Evolutionary conservation across 352 stramenopile species (phyloP).

Genomic region (Globisporangium canariense): DNA sequence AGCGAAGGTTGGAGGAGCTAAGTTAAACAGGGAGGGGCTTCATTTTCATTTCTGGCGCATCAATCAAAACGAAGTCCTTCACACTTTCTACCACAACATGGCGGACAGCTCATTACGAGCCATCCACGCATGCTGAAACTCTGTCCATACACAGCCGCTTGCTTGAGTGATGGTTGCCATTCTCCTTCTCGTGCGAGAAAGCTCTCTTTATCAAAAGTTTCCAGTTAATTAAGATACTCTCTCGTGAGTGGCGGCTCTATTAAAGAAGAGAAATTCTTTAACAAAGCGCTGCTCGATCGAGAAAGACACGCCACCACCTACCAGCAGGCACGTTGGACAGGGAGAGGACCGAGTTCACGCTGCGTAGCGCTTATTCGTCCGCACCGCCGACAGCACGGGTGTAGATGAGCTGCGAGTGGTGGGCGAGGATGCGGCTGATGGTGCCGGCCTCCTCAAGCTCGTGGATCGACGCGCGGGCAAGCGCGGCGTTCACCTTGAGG

Average conservation of each 20-base stretch:
- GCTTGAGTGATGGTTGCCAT: neutral
- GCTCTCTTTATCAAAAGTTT: conserved; percentile 7
- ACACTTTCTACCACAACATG: conserved; percentile 17
- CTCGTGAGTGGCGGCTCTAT: conserved; percentile 8
- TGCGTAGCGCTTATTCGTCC: conserved; percentile 48
- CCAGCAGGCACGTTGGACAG: conserved; percentile 12
- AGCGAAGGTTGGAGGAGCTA: conserved; percentile 13
- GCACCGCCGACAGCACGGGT: conserved; percentile 90
- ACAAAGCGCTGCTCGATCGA: neutral
- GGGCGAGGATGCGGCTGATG: conserved; percentile 94
- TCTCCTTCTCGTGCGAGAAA: neutral
- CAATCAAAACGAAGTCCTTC: conserved; percentile 16
- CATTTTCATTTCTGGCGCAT: conserved; percentile 23
- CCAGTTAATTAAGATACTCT: conserved; percentile 11
- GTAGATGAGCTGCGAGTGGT: conserved; percentile 98
- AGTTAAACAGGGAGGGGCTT: conserved; percentile 68
- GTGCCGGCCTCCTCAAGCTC: conserved; percentile 95
- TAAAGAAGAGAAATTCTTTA: neutral
- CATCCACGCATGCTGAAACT: conserved; percentile 4
- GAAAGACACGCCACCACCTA: neutral
- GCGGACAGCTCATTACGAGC: neutral
- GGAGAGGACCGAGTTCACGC: conserved; percentile 10
- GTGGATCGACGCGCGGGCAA: conserved; percentile 95
- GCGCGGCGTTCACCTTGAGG: conserved; percentile 98
- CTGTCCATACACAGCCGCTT: neutral